phyloP scores from a whole-genome alignment of 257 asterid genomes.

The Salvia splendens region DNA sequence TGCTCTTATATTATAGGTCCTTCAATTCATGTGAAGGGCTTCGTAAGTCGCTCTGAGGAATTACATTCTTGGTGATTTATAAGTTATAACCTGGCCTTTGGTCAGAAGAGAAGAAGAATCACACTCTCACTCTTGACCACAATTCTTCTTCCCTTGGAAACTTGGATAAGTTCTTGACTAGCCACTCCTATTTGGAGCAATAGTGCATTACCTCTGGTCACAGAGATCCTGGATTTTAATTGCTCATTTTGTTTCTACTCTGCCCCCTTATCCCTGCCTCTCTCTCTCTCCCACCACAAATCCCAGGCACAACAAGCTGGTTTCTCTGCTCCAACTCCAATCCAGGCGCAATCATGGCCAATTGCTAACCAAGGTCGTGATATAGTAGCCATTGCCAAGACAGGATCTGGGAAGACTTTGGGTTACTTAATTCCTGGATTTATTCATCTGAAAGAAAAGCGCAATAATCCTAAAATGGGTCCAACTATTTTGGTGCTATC shows the following conservation, averaged over 20 bases:
- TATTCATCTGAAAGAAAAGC: conserved; percentile 62
- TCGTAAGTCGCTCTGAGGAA: conserved; percentile 49
- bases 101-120: conserved; percentile 55
- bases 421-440: conserved; percentile 95
- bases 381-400: conserved; percentile 94
- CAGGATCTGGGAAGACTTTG: conserved; percentile 94
- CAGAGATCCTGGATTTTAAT: conserved; percentile 29
- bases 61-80: conserved; percentile 53
- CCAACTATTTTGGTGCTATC: conserved; percentile 90
- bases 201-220: conserved; percentile 43
- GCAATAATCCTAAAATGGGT: conserved; percentile 66
- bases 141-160: conserved; percentile 60
- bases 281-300: conserved; percentile 21
- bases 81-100: conserved; percentile 53
- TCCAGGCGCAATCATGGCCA: conserved; percentile 98
- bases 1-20: conserved; percentile 52
- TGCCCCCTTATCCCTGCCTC: neutral
- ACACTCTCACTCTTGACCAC: conserved; percentile 56
- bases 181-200: conserved; percentile 26
- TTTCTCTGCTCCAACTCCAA: conserved; percentile 90
- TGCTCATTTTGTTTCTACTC: conserved; percentile 16
- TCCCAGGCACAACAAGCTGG: conserved; percentile 82
- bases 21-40: conserved; percentile 66
- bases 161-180: conserved; percentile 46
- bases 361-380: conserved; percentile 88